phyloP scores from a whole-genome alignment of 2,329 filamentous ascomycete species.

The Hypoxylon sp. region DNA sequence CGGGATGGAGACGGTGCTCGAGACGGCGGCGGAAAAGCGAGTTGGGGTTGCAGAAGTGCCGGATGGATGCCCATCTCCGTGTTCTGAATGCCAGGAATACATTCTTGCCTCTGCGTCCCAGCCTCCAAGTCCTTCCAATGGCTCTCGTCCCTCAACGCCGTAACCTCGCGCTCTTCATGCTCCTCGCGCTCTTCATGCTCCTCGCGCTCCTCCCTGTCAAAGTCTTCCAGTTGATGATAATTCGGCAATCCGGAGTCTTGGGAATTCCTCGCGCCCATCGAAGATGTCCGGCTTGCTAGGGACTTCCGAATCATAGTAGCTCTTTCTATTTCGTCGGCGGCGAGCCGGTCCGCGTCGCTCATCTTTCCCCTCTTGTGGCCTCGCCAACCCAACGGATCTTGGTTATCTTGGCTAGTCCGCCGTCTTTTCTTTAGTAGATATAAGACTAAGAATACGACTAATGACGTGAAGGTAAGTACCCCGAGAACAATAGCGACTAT shows the following conservation, averaged over 20 bases:
- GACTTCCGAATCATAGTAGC: constrained; percentile 54
- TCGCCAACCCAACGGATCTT: constrained; percentile 13
- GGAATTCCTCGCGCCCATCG: constrained; percentile 26
- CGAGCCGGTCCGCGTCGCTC: constrained; percentile 42
- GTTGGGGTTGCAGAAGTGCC: constrained; percentile 47
- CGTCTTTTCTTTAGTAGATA: constrained; percentile 43
- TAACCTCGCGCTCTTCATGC: constrained; percentile 47
- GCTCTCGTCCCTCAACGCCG: constrained; percentile 52
- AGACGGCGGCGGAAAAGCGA: constrained; percentile 41
- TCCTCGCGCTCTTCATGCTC: constrained; percentile 51
- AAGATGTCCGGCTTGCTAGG: constrained; percentile 50
- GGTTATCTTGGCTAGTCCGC: constrained; percentile 13
- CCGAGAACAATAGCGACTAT: constrained; percentile 49
- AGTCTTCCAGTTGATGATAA: constrained; percentile 39
- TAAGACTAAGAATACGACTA: constrained; percentile 44
- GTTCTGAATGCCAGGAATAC: constrained; percentile 43
- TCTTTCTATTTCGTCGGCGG: constrained; percentile 51
- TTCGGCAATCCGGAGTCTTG: constrained; percentile 33
- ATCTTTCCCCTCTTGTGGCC: constrained; percentile 35
- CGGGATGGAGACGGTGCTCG: constrained; percentile 42
- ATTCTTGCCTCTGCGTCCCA: constrained; percentile 51
- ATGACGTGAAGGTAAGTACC: constrained; percentile 40
- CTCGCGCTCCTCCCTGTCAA: constrained; percentile 38
- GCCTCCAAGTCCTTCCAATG: constrained; percentile 62
- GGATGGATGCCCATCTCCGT: constrained; percentile 48